phyloP scores from a whole-genome alignment of 139 green algal genomes.

The Volvox reticuliferus region DNA sequence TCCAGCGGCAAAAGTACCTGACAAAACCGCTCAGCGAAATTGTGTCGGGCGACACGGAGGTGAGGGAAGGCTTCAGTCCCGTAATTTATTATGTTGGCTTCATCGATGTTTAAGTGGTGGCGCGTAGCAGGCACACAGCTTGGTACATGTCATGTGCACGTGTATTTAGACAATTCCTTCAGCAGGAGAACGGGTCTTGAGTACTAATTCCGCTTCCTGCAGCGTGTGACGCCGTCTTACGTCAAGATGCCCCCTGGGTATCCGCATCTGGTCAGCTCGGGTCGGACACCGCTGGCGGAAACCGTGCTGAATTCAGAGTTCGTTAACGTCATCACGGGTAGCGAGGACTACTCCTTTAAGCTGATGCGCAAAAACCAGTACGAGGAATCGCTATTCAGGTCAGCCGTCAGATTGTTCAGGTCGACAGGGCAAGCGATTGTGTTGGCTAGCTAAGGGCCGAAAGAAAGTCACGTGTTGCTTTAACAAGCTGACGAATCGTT shows the following conservation, averaged over 20 bases:
- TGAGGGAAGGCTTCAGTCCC: neutral
- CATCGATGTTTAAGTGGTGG: too few relatives aligned
- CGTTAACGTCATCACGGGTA: constrained; percentile 96
- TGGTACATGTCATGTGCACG: too few relatives aligned
- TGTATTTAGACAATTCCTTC: too few relatives aligned
- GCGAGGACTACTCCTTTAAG: constrained; percentile 84
- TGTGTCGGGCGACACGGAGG: constrained; percentile 63
- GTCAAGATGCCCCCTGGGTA: constrained; percentile 90
- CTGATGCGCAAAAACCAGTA: constrained; percentile 99
- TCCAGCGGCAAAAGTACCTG: constrained; percentile 85
- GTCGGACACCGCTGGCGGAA: constrained; percentile 64
- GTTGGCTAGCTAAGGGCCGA: too few relatives aligned
- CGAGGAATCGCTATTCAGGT: constrained; percentile 82
- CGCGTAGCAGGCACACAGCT: too few relatives aligned
- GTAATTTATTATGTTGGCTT: too few relatives aligned
- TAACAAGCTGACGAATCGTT: neutral
- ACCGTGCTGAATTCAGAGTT: constrained; percentile 92
- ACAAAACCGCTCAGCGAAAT: constrained; percentile 94
- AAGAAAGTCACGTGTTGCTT: too few relatives aligned
- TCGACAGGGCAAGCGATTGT: neutral
- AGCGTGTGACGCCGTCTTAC: constrained; percentile 90
- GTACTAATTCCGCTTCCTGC: neutral
- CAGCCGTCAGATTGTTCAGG: neutral
- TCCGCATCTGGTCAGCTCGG: constrained; percentile 72
- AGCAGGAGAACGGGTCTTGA: too few relatives aligned